Evolutionary conservation across 2,329 filamentous ascomycete species (phyloP), one percentile per base, ranked within the genome.

Genomic region (Claviceps africana): DNA sequence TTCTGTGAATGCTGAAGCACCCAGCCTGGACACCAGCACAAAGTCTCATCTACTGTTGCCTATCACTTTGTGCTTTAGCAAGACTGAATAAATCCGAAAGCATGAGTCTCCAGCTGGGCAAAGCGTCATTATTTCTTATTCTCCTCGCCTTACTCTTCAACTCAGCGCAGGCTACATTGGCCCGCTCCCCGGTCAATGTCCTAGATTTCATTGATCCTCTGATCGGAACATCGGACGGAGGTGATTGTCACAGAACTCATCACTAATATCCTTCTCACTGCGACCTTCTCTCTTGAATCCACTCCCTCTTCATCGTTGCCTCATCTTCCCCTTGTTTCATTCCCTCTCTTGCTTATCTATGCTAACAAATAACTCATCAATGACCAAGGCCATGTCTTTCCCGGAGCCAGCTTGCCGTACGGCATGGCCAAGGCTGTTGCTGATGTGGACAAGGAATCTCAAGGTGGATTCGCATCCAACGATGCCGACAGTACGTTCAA

Each of bases 341-440:
- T 25, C 37, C 11, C n/a, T 17, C 28, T 28, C 7, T 30, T 17
- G 25, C 3, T 15, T 5, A 10, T 40, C n/a, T 19, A 2, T 48
- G 15, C 46, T 48, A 3, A 48, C 21, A 25, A 7, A n/a, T 8
- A 30, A 30, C 17, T 17, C 5, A 25, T 22, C 2, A 31, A 25
- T 11, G 17, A 44, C 3, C 7, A 60, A 59, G 61, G 17, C 60
- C 59, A 64, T 53, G 62, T 64, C 15, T 63, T 64, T 35, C 59
- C 61, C 0, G 61, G 61, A 3, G 61, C 61, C 25, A 61, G 59
- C 9, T 47, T 64, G 45, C 61, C 61, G 5, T 64, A 61, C 33
- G 60, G 60, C 8, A 61, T 64, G 59, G 61, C 61, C n/a, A 64
- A 64, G 30, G 57, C 60, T 2, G 61, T 62, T 2, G 60, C 61